Evolutionary conservation across 2,329 filamentous ascomycete species (phyloP), one percentile per base, ranked within the genome.

Genomic region (Keithomyces neogunnii): DNA sequence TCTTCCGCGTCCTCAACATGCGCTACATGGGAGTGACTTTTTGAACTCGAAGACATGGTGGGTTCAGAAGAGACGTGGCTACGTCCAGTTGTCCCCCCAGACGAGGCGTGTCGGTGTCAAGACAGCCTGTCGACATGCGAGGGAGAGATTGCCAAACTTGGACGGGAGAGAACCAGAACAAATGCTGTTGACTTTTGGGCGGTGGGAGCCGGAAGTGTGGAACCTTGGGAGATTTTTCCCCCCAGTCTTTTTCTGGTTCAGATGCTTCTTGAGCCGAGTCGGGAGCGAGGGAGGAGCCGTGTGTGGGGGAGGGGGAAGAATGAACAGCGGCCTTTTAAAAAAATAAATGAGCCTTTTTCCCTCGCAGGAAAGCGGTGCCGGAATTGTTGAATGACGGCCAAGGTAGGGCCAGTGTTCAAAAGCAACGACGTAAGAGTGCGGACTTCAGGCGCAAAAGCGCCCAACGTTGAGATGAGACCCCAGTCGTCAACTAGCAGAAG

Each of bases 1-100:
- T 79, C 74, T 45, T 67, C 74, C 51, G 54, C 55, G 36, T 80
- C 78, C 62, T 80, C 72, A 52, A 77, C 68, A 61, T 72, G 73
- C 52, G 72, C 71, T 50, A 73, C 66, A 58, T 66, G 56, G 45
- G 63, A 59, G 53, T 53, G 56, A 48, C 54, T 58, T 57, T 65
- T 62, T 59, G 56, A 57, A 59, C 61, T 61, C 38, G 46, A 49
- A 51, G 73, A 67, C 75, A 80, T 80, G 62, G 61, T 66, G 63
- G 56, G 55, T 46, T 55, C 26, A 32, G 46, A 35, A 42, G 11
- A 19, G 36, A 43, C 32, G 3, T 31, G 36, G 49, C 47, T 56
- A 43, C 36, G 50, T 46, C 50, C 47, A 55, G 48, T 19, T 19
- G 39, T 42, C 32, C 35, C 19, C 28, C 45, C 26, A 19, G 45